Percentiles rank a stretch among this genome's conserved stretches.
phyloP scores from a whole-genome alignment of 805 yeast species.

The Tetrapisispora taiwanensis region DNA sequence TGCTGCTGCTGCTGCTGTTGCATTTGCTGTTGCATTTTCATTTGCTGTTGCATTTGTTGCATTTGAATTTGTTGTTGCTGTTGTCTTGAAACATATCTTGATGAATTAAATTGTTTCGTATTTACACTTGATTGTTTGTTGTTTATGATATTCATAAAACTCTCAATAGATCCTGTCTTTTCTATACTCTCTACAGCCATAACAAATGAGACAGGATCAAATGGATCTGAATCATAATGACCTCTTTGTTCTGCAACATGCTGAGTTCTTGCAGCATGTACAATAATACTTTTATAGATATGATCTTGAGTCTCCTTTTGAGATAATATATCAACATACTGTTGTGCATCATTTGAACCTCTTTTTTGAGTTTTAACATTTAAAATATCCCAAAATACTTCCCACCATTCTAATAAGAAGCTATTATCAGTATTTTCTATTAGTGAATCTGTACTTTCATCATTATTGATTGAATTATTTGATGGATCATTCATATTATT shows the following conservation, averaged over 20 bases:
- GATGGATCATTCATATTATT: neutral
- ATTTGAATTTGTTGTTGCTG: slow-evolving; percentile 1
- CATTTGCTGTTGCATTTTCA: slow-evolving; percentile 6
- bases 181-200: slow-evolving; percentile 2
- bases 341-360: slow-evolving; percentile 53
- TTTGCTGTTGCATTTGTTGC: slow-evolving; percentile 1
- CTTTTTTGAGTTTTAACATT: slow-evolving; percentile 67
- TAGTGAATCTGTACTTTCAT: slow-evolving; percentile 6
- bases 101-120: neutral
- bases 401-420: slow-evolving; percentile 92
- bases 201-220: slow-evolving; percentile 14
- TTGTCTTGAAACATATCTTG: slow-evolving; percentile 6
- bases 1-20: slow-evolving; percentile 4
- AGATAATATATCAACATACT: slow-evolving; percentile 56
- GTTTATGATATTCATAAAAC: neutral
- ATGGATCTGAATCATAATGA: slow-evolving; percentile 28
- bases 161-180: neutral
- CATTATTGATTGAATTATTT: neutral
- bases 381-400: slow-evolving; percentile 87
- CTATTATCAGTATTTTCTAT: slow-evolving; percentile 73
- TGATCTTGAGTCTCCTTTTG: slow-evolving; percentile 53
- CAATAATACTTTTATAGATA: slow-evolving; percentile 35
- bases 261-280: slow-evolving; percentile 38
- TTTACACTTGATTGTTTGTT: neutral
- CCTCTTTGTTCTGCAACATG: slow-evolving; percentile 33